Conservation (phyloP, 768 basidiomycete genomes). For the Trametes gibbosa region DNA sequence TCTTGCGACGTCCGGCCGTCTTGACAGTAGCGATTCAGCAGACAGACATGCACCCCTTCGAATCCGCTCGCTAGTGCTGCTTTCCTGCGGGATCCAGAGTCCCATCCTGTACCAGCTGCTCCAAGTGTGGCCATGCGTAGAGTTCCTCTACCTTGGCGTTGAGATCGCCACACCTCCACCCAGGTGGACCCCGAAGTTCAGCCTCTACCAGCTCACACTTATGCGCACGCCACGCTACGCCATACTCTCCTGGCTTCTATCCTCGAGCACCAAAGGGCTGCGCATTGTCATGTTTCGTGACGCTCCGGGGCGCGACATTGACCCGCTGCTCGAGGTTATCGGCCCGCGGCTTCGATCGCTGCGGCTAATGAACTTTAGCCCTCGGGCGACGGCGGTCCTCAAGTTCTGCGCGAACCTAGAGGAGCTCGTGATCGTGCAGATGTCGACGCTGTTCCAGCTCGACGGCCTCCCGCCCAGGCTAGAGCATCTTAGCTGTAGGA, state of each 20-base stretch:
- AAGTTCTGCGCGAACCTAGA: slow-evolving; percentile 36
- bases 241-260: slow-evolving; percentile 40
- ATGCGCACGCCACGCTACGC: slow-evolving; percentile 32
- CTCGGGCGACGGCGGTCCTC: slow-evolving; percentile 33
- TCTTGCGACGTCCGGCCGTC: slow-evolving; percentile 18
- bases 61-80: slow-evolving; percentile 35
- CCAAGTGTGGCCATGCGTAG: slow-evolving; percentile 35
- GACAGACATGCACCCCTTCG: background rate
- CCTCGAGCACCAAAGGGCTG: slow-evolving; percentile 33
- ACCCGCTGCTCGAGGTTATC: slow-evolving; percentile 28
- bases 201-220: slow-evolving; percentile 42
- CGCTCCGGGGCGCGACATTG: slow-evolving; percentile 27
- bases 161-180: slow-evolving; percentile 38
- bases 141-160: slow-evolving; percentile 37
- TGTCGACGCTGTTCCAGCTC: slow-evolving; percentile 36
- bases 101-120: slow-evolving; percentile 44
- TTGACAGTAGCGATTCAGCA: background rate
- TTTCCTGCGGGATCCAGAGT: slow-evolving; percentile 39
- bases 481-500: slow-evolving; percentile 41
- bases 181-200: slow-evolving; percentile 17
- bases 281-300: slow-evolving; percentile 43
- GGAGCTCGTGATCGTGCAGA: slow-evolving; percentile 39
- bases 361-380: slow-evolving; percentile 38
- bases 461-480: slow-evolving; percentile 35
- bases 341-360: slow-evolving; percentile 41